A percentile compares a stretch with the other conserved stretches of the same genome.
These are phyloP conservation scores for Diaporthe velutina DNA, from an alignment of 2,329 filamentous ascomycete genomes.

Conservation along the genomic window DNA sequence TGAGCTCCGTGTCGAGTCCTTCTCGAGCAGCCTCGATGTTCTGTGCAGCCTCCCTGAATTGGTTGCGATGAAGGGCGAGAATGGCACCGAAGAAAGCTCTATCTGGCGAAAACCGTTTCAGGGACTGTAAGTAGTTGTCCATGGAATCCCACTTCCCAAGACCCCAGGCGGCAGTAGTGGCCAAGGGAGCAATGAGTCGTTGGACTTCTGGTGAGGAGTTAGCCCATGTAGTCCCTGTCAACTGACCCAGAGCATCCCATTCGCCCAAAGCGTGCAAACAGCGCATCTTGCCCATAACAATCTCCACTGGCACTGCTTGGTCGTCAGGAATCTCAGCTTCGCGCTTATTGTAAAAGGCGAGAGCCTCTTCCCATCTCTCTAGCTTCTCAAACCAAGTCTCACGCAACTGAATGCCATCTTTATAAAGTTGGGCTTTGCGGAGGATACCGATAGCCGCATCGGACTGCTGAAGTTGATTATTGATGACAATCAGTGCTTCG, in stretches of 20 bases:
- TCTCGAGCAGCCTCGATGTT: conserved; percentile 95
- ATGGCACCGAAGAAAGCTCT: conserved; percentile 98
- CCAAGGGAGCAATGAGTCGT: conserved; percentile 90
- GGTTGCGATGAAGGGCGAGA: conserved; percentile 92
- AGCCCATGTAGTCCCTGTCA: conserved; percentile 94
- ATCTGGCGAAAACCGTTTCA: conserved; percentile 94
- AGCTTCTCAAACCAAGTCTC: conserved; percentile 99
- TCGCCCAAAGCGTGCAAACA: conserved; percentile 97
- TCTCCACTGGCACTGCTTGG: conserved; percentile 80
- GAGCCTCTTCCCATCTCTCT: conserved; percentile 96
- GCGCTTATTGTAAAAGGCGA: conserved; percentile 90
- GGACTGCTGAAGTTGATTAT: conserved; percentile 98
- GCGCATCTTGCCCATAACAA: conserved; percentile 99
- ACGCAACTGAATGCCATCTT: conserved; percentile 91
- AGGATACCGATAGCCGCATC: conserved; percentile 98
- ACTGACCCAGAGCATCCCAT: conserved; percentile 91
- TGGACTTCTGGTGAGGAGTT: conserved; percentile 90
- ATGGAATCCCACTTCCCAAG: conserved; percentile 97
- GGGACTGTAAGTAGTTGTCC: conserved; percentile 95
- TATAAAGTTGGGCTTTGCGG: conserved; percentile 94
- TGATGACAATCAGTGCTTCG: conserved; percentile 98
- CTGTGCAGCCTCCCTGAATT: conserved; percentile 89
- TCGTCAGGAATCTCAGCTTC: conserved; percentile 76
- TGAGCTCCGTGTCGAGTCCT: conserved; percentile 94
- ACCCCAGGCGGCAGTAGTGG: conserved; percentile 96